phyloP scores from a whole-genome alignment of 257 asterid species.

The Solanum pinnatisectum region DNA sequence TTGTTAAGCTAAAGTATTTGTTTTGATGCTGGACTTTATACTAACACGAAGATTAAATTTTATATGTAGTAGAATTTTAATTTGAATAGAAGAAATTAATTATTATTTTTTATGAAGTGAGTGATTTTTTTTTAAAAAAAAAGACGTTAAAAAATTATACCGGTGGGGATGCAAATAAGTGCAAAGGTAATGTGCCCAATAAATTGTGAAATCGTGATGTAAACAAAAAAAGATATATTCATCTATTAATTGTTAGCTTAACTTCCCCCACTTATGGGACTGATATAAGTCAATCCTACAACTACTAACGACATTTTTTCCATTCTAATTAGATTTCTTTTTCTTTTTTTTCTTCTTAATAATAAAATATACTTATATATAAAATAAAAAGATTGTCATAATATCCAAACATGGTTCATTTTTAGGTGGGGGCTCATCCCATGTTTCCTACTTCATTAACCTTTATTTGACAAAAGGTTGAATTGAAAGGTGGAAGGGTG shows the following conservation, averaged over 20 bases:
- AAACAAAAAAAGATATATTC: background rate
- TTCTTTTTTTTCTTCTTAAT: rapidly evolving
- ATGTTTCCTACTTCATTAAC: background rate
- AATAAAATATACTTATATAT: background rate
- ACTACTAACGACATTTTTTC: background rate
- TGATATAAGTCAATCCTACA: background rate
- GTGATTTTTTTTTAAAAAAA: background rate
- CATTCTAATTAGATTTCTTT: background rate
- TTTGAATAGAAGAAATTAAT: background rate
- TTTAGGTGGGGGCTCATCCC: background rate
- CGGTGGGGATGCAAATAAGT: background rate
- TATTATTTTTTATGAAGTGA: background rate
- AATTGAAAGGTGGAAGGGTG: background rate
- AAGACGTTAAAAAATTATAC: background rate
- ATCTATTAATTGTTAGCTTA: background rate
- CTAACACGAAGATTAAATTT: background rate
- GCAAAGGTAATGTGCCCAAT: background rate
- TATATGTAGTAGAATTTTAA: background rate
- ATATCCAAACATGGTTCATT: background rate
- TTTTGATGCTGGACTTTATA: too few relatives aligned
- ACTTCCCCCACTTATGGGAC: background rate
- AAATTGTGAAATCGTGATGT: background rate
- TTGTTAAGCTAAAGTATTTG: rapidly evolving
- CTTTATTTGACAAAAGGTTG: background rate
- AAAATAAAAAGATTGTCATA: background rate